phyloP scores from a whole-genome alignment of 1,284 basidiomycete species.

The Austroboletus olivaceoglutinosus region DNA sequence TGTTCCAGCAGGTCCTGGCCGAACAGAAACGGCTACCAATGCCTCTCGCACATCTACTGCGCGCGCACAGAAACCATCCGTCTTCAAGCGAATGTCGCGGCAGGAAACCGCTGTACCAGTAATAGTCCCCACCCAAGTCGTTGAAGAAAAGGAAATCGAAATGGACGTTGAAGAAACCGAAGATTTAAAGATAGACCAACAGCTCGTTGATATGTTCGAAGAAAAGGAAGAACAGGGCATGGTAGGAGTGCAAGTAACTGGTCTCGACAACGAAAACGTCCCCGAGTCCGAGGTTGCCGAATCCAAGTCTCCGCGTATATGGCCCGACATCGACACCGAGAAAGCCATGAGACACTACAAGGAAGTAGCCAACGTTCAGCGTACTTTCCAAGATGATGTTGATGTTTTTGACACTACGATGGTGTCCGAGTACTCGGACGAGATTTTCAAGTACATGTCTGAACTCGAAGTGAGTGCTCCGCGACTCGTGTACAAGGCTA shows the following conservation, averaged over 20 bases:
- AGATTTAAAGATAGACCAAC: slow-evolving; percentile 32
- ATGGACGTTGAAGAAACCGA: slow-evolving; percentile 59
- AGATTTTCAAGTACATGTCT: slow-evolving; percentile 97
- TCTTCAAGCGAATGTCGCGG: slow-evolving; percentile 44
- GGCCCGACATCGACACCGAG: slow-evolving; percentile 69
- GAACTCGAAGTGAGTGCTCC: slow-evolving; percentile 71
- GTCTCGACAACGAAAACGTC: slow-evolving; percentile 48
- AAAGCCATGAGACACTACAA: slow-evolving; percentile 54
- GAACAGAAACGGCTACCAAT: slow-evolving; percentile 43
- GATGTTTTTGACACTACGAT: slow-evolving; percentile 93
- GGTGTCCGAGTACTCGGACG: slow-evolving; percentile 97
- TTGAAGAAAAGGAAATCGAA: slow-evolving; percentile 44
- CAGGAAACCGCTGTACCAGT: slow-evolving; percentile 40
- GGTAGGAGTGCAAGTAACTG: slow-evolving; percentile 42
- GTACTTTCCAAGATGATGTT: slow-evolving; percentile 73
- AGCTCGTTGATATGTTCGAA: slow-evolving; percentile 35
- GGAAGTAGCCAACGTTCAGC: slow-evolving; percentile 67
- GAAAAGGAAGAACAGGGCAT: slow-evolving; percentile 61
- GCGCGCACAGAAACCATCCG: slow-evolving; percentile 35
- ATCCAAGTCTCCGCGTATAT: slow-evolving; percentile 49
- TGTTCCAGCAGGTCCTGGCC: slow-evolving; percentile 59
- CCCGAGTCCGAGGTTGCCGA: slow-evolving; percentile 37
- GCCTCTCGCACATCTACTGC: slow-evolving; percentile 37
- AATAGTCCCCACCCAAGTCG: slow-evolving; percentile 33
- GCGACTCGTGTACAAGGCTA: neutral